A percentile compares a stretch with the other conserved stretches of the same genome.
These are phyloP conservation scores for Ceratocystis huliohia DNA, from an alignment of 2,329 filamentous ascomycete genomes.

Conservation along the genomic window DNA sequence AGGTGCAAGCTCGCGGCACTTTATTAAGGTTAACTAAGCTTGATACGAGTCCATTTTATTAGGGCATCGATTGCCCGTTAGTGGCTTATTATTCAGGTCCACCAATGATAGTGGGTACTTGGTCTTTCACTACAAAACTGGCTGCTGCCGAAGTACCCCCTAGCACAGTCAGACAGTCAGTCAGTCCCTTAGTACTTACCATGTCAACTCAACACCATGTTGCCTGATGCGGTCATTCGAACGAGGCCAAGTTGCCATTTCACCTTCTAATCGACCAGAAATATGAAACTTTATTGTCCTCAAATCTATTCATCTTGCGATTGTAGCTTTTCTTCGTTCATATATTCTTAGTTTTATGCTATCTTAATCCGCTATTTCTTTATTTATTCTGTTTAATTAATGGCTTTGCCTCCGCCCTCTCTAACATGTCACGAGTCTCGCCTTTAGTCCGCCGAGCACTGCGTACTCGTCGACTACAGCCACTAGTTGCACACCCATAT, in stretches of 20 bases:
- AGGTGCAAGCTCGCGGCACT: no score
- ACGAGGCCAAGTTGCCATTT: conserved; percentile 7
- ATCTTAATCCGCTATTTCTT: not conserved
- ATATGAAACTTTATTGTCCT: not conserved
- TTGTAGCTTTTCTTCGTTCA: not conserved
- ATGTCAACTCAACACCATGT: not conserved
- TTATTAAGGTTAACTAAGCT: no score
- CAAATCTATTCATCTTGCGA: not conserved
- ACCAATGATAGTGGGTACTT: not conserved
- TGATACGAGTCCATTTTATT: not conserved
- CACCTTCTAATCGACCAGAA: not conserved
- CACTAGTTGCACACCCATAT: not conserved
- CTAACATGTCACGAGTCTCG: conserved; percentile 15
- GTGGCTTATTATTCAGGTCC: not conserved
- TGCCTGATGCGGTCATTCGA: not conserved
- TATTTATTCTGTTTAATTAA: not conserved
- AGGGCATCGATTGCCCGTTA: not conserved
- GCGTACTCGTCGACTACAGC: not conserved
- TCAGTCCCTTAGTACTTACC: not conserved
- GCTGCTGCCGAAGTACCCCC: not conserved
- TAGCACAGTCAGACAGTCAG: not conserved
- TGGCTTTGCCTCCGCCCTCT: not conserved
- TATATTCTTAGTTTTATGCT: not conserved
- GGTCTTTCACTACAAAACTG: not conserved
- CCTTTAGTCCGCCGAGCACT: conserved; percentile 14